Evolutionary conservation across 2,329 filamentous ascomycete genomes (phyloP).

Genomic region (Aspergillus sp.): DNA sequence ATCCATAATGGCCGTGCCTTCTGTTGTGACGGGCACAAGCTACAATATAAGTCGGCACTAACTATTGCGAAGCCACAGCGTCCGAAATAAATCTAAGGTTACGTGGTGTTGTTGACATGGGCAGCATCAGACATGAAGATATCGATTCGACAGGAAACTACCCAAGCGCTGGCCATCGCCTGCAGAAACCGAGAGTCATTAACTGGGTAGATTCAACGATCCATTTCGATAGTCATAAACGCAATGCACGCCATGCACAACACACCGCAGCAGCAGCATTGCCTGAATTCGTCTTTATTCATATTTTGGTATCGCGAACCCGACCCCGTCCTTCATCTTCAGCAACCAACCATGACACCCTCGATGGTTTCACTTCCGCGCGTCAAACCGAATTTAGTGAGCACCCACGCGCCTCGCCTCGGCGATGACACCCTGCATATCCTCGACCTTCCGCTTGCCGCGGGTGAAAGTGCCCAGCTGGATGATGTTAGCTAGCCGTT

Average conservation of each 20-base stretch:
- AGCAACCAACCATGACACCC: not conserved
- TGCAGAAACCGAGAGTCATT: no score
- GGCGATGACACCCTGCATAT: slow-evolving; percentile 95
- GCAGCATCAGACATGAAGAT: no score
- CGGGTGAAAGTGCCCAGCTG: slow-evolving; percentile 97
- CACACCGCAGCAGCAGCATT: no score
- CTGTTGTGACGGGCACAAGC: no score
- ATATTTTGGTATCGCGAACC: not conserved
- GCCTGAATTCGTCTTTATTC: not conserved
- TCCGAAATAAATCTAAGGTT: no score
- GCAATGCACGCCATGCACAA: no score
- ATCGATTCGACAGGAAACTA: no score
- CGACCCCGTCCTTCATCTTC: not conserved
- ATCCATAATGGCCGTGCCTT: no score
- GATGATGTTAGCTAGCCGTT: slow-evolving; percentile 4
- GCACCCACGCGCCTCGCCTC: slow-evolving; percentile 70
- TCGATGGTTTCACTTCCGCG: not conserved
- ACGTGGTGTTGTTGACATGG: no score
- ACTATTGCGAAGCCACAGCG: no score
- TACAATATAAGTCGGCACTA: no score
- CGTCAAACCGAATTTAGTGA: slow-evolving; percentile 45
- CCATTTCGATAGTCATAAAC: not conserved
- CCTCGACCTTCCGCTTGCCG: slow-evolving; percentile 99
- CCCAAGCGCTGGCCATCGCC: no score
- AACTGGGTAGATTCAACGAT: not conserved